Evolutionary conservation across 2,329 filamentous ascomycete genomes (phyloP).

Genomic region (Myriangium duriaei): DNA sequence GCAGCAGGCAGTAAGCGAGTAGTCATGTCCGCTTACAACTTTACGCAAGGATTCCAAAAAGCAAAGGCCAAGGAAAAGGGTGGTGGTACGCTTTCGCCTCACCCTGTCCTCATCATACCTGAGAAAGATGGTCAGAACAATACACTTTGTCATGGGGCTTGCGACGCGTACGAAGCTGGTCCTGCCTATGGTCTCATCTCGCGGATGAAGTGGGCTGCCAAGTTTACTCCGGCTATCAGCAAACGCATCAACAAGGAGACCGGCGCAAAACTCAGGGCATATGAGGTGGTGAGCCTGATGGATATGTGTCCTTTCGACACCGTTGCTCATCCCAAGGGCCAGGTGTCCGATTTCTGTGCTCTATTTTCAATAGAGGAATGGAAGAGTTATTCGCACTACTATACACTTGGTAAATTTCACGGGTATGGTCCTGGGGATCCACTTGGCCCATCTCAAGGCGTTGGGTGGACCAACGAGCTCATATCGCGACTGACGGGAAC

Average conservation of each 20-base stretch:
- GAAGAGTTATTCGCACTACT: constrained; percentile 65
- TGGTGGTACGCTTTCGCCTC: constrained; percentile 34
- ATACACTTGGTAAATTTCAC: constrained; percentile 75
- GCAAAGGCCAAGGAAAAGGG: constrained; percentile 33
- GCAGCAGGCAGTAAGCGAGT: constrained; percentile 58
- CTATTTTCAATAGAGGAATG: constrained; percentile 66
- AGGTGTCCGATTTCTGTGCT: constrained; percentile 58
- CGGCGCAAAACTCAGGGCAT: constrained; percentile 50
- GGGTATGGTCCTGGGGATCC: constrained; percentile 64
- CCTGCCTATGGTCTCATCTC: constrained; percentile 38
- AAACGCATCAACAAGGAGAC: constrained; percentile 57
- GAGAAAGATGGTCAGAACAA: constrained; percentile 62
- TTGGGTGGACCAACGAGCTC: constrained; percentile 80
- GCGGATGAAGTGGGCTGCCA: constrained; percentile 45
- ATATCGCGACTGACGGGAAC: constrained; percentile 61
- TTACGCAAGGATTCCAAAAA: constrained; percentile 60
- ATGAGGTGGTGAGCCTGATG: constrained; percentile 63
- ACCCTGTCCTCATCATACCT: constrained; percentile 53
- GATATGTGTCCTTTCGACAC: constrained; percentile 80
- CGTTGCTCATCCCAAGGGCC: constrained; percentile 47
- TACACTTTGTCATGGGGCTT: constrained; percentile 63
- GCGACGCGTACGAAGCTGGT: constrained; percentile 56
- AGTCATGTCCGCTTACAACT: constrained; percentile 61
- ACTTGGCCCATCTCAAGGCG: constrained; percentile 71
- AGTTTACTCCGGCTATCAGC: constrained; percentile 57